phyloP scores from a whole-genome alignment of 768 basidiomycete genomes.

The Vararia minispora region DNA sequence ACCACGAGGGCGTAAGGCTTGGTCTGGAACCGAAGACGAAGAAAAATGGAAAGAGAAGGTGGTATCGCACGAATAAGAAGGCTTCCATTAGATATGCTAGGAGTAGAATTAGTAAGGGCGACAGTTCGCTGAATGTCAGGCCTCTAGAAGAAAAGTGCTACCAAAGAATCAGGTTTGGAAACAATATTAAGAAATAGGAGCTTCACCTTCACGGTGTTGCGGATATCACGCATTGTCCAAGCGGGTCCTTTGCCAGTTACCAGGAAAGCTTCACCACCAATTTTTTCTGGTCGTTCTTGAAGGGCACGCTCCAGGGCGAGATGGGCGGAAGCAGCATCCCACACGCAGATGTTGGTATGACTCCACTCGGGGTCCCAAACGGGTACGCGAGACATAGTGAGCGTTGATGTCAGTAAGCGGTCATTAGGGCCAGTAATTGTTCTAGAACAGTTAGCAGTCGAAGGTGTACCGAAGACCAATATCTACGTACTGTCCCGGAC shows the following conservation, averaged over 20 bases:
- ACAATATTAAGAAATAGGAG: background rate
- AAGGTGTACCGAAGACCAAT: too few species aligned
- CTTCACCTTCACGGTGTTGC: slow-evolving; percentile 23
- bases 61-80: slow-evolving; percentile 22
- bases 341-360: slow-evolving; percentile 22
- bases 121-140: slow-evolving; percentile 19
- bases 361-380: slow-evolving; percentile 22
- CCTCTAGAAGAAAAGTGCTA: slow-evolving; percentile 22
- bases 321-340: slow-evolving; percentile 27
- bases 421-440: slow-evolving; percentile 26
- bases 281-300: slow-evolving; percentile 15
- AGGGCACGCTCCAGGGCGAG: slow-evolving; percentile 23
- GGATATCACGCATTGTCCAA: slow-evolving; percentile 21
- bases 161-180: too few species aligned
- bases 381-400: slow-evolving; percentile 22
- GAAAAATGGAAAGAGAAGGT: slow-evolving; percentile 16
- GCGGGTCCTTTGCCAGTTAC: slow-evolving; percentile 23
- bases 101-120: slow-evolving; percentile 21
- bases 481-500: slow-evolving; percentile 22
- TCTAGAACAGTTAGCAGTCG: slow-evolving; percentile 9
- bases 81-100: slow-evolving; percentile 23
- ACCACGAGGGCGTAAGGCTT: slow-evolving; percentile 19
- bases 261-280: slow-evolving; percentile 23
- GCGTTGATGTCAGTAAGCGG: slow-evolving; percentile 20
- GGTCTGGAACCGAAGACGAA: slow-evolving; percentile 14